Evolutionary conservation across 1,139 yeast genomes (phyloP).

Genomic region (Kodamaea fungicola): DNA sequence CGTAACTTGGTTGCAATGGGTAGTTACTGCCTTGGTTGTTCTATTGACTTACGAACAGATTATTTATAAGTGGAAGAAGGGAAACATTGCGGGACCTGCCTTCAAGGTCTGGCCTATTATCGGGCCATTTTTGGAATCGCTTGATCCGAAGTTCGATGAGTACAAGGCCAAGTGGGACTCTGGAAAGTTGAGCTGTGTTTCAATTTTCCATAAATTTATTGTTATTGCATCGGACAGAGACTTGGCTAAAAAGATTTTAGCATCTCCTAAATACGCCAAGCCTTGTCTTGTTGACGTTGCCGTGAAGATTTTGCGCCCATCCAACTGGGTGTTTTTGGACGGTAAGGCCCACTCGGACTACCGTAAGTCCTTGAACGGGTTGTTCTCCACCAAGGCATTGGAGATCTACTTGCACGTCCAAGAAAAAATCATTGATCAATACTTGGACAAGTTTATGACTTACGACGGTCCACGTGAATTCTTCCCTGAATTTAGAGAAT

Average conservation of each 20-base stretch:
- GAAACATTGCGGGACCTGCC: slow-evolving; percentile 84
- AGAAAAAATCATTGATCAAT: slow-evolving; percentile 78
- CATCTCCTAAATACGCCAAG: slow-evolving; percentile 81
- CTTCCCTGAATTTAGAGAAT: slow-evolving; percentile 93
- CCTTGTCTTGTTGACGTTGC: slow-evolving; percentile 99
- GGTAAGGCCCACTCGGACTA: slow-evolving; percentile 95
- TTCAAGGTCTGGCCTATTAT: slow-evolving; percentile 89
- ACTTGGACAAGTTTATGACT: slow-evolving; percentile 63
- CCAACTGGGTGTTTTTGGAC: slow-evolving; percentile 96
- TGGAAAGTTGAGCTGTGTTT: slow-evolving; percentile 92
- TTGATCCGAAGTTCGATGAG: slow-evolving; percentile 94
- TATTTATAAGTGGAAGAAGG: slow-evolving; percentile 72
- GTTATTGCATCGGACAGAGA: slow-evolving; percentile 92
- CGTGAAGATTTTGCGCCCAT: slow-evolving; percentile 82
- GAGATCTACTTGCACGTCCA: slow-evolving; percentile 79
- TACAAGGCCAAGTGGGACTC: slow-evolving; percentile 91
- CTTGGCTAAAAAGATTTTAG: slow-evolving; percentile 82
- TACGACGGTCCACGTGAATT: slow-evolving; percentile 64
- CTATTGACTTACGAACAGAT: slow-evolving; percentile 76
- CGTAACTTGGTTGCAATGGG: slow-evolving; percentile 48
- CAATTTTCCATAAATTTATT: slow-evolving; percentile 96
- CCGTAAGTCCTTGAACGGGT: slow-evolving; percentile 84
- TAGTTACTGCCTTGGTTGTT: slow-evolving; percentile 47
- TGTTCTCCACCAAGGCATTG: slow-evolving; percentile 81
- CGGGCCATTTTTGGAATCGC: slow-evolving; percentile 93